A percentile compares a stretch with the other conserved stretches of the same genome.
Evolutionary conservation across 1,284 basidiomycete species (phyloP).

Genomic region (Sanghuangporus baumii): DNA sequence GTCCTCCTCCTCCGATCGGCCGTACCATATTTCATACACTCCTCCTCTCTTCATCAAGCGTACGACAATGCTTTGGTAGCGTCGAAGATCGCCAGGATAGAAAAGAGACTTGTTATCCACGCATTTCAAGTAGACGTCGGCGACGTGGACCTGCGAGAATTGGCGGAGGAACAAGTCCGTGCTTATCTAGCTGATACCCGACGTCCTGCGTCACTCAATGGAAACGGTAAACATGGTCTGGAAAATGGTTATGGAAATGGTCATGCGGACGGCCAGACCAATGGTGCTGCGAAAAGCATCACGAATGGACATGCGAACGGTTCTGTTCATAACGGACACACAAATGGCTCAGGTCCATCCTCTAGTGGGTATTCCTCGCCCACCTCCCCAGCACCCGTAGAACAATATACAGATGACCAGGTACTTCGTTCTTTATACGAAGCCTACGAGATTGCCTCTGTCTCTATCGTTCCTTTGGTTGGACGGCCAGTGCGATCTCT

Average conservation of each 20-base stretch:
- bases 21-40: slow-evolving; percentile 59
- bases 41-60: slow-evolving; percentile 55
- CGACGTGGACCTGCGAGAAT: slow-evolving; percentile 38
- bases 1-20: slow-evolving; percentile 51
- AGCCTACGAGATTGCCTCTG: slow-evolving; percentile 57
- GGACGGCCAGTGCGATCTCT: slow-evolving; percentile 58
- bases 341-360: slow-evolving; percentile 22
- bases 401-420: slow-evolving; percentile 20
- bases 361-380: slow-evolving; percentile 5
- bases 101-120: slow-evolving; percentile 71
- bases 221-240: slow-evolving; percentile 19
- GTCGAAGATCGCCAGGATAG: slow-evolving; percentile 54
- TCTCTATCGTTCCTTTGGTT: slow-evolving; percentile 57
- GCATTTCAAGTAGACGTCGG: slow-evolving; percentile 52
- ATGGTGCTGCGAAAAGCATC: not conserved
- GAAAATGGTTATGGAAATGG: slow-evolving; percentile 27
- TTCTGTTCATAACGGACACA: slow-evolving; percentile 23
- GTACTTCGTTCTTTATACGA: slow-evolving; percentile 33
- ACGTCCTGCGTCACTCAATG: slow-evolving; percentile 26
- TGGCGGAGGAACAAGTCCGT: slow-evolving; percentile 51
- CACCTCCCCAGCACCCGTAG: slow-evolving; percentile 17
- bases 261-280: slow-evolving; percentile 21
- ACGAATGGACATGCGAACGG: slow-evolving; percentile 27
- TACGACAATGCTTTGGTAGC: slow-evolving; percentile 71
- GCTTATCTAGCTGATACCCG: slow-evolving; percentile 51